Conservation (phyloP, 345 rosid genomes). For the Salix viminalis region DNA sequence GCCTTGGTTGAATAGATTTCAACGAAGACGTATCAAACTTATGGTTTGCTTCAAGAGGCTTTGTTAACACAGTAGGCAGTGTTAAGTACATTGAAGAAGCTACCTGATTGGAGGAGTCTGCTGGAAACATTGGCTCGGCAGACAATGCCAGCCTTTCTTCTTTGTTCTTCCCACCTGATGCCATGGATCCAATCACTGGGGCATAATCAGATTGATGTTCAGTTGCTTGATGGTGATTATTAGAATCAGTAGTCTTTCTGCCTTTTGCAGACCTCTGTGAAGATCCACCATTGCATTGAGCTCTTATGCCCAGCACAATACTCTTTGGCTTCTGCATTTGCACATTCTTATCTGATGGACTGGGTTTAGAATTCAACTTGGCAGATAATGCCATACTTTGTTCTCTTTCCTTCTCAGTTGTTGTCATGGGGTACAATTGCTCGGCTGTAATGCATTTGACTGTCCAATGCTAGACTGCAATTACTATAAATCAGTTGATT, state of each 20-base stretch:
- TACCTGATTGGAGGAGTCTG: slow-evolving; percentile 18
- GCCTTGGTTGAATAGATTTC: slow-evolving; percentile 26
- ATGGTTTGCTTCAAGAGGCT: slow-evolving; percentile 15
- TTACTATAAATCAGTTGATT: slow-evolving; percentile 11
- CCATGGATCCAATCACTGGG: slow-evolving; percentile 17
- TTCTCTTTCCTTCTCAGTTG: slow-evolving; percentile 18
- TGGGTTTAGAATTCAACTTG: slow-evolving; percentile 18
- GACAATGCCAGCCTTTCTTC: slow-evolving; percentile 21
- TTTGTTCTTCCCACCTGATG: slow-evolving; percentile 14
- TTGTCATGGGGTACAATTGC: slow-evolving; percentile 14
- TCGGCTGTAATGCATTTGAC: slow-evolving; percentile 17
- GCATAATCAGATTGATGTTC: slow-evolving; percentile 12
- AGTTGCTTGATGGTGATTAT: slow-evolving; percentile 7
- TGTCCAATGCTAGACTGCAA: slow-evolving; percentile 11
- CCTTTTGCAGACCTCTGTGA: slow-evolving; percentile 15
- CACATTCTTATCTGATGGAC: slow-evolving; percentile 13
- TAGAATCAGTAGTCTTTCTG: slow-evolving; percentile 19
- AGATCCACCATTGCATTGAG: slow-evolving; percentile 26
- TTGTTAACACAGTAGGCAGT: slow-evolving; percentile 23
- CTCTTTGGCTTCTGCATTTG: slow-evolving; percentile 30
- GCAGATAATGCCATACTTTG: slow-evolving; percentile 12
- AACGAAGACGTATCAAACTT: slow-evolving; percentile 27
- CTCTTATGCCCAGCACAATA: slow-evolving; percentile 40
- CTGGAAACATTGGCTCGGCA: slow-evolving; percentile 16
- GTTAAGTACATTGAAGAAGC: slow-evolving; percentile 38